These are phyloP conservation scores for Phialemoniopsis sp. DNA, from an alignment of 2,329 filamentous ascomycete species.

Conservation along the genomic window DNA sequence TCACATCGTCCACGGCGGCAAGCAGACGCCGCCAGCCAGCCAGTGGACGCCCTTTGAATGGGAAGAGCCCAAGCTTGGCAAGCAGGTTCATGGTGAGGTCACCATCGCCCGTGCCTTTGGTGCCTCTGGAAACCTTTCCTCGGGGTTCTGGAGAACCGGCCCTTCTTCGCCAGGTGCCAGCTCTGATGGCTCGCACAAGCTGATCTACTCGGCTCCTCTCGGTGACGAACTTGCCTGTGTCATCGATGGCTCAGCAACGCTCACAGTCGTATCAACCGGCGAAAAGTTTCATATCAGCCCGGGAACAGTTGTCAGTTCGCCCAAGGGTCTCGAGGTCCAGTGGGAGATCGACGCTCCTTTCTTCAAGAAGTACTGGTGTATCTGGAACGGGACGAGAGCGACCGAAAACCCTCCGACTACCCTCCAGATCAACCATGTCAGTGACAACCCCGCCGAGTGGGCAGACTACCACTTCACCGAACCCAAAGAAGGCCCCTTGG, in stretches of 20 bases:
- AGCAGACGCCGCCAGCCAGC: background rate
- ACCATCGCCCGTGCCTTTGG: background rate
- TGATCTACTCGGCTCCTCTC: constrained; percentile 1
- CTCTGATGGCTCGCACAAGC: background rate
- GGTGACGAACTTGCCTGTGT: constrained; percentile 4
- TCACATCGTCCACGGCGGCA: background rate
- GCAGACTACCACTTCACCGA: constrained; percentile 1
- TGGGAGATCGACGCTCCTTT: constrained; percentile 4
- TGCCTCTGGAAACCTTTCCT: background rate
- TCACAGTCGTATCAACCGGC: constrained; percentile 3
- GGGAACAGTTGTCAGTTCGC: constrained; percentile 1
- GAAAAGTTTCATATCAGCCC: background rate
- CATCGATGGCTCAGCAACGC: constrained; percentile 3
- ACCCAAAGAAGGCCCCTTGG: background rate
- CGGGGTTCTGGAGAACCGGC: background rate
- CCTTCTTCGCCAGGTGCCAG: background rate
- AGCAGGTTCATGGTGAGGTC: background rate
- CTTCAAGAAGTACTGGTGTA: constrained; percentile 7
- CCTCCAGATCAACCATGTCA: background rate
- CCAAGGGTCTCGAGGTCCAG: constrained; percentile 4
- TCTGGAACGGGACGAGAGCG: constrained; percentile 1
- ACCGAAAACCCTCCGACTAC: background rate
- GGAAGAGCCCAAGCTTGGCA: constrained; percentile 1
- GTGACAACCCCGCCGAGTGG: background rate
- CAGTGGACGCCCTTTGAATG: background rate